Conservation (phyloP, 352 stramenopile genomes). For the Phytophthora sansomeana region DNA sequence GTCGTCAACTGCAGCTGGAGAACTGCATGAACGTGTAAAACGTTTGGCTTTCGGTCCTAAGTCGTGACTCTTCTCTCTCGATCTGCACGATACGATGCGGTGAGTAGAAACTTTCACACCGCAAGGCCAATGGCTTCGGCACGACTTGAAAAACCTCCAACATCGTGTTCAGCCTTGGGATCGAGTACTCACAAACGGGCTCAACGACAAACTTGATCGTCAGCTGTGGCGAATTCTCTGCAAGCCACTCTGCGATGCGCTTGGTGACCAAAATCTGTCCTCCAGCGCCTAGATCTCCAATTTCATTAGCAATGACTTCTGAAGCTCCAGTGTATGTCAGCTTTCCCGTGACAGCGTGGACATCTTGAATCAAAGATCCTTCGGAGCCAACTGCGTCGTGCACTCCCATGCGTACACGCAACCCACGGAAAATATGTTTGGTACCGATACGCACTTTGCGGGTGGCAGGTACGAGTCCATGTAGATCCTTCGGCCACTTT, state of each 20-base stretch:
- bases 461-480: conserved; percentile 50
- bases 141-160: conserved; percentile 49
- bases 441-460: conserved; percentile 34
- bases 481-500: conserved; percentile 62
- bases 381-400: conserved; percentile 46
- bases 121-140: conserved; percentile 27
- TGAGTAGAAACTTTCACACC: conserved; percentile 28
- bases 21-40: conserved; percentile 29
- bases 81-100: conserved; percentile 26
- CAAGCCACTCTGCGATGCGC: conserved; percentile 50
- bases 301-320: conserved; percentile 56
- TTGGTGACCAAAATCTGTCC: conserved; percentile 64
- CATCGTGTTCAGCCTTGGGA: conserved; percentile 36
- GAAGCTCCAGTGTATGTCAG: conserved; percentile 55
- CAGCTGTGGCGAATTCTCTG: conserved; percentile 24
- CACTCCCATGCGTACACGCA: conserved; percentile 61
- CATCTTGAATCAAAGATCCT: conserved; percentile 36
- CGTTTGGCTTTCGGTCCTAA: conserved; percentile 17
- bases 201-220: conserved; percentile 34
- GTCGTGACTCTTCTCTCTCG: conserved; percentile 18
- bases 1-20: conserved; percentile 1
- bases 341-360: conserved; percentile 55
- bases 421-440: conserved; percentile 45
- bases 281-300: conserved; percentile 55
- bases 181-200: conserved; percentile 38